Evolutionary conservation across 2,329 filamentous ascomycete genomes (phyloP), one percentile per base, ranked within the genome.

Genomic region (Colletotrichum chlorophyti): DNA sequence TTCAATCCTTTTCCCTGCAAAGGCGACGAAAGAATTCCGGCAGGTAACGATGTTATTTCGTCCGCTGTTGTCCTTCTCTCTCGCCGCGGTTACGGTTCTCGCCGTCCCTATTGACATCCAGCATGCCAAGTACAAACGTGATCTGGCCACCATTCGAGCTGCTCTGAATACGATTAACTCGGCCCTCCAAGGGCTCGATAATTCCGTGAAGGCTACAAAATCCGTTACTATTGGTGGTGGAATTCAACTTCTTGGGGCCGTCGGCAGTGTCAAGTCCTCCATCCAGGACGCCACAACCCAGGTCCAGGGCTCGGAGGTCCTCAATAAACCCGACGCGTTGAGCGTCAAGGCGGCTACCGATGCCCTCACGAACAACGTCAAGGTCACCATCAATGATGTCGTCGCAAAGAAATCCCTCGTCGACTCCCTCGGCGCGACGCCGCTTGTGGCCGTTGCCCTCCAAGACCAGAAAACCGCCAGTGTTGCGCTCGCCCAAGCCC

Each of bases 361-460:
- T 11, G 55, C 55, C 7, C 55, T 59, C 11, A 59, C 55, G 6
- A 59, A 59, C 17, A 59, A 59, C 38, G 55, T 59, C 15, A 55
- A 55, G 11, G 55, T 59, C 15, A 59, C 55, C 12, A 55, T 59
- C 43, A 59, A 55, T 15, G 55, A 59, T 8, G 38, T 59, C 15
- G 38, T 59, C 2, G 51, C 51, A 9, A 59, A 59, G 43, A 59
- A 59, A 21, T 7, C 31, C 1, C 51, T 59, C 3, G 55, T 59
- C 26, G 51, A 59, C 32, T 49, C 43, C 9, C 15, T 59, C 24
- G 51, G 55, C 26, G 55, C 32, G n/a, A 59, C 55, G 24, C 51
- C 55, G 11, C 51, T 59, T 17, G 55, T 59, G n/a, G 55, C 55
- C 32, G 43, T 55, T n/a, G 55, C 43, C 5, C 55, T 59, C 21